Conservation (phyloP, 805 yeast species). For the Saccharomycopsis javanensis region DNA sequence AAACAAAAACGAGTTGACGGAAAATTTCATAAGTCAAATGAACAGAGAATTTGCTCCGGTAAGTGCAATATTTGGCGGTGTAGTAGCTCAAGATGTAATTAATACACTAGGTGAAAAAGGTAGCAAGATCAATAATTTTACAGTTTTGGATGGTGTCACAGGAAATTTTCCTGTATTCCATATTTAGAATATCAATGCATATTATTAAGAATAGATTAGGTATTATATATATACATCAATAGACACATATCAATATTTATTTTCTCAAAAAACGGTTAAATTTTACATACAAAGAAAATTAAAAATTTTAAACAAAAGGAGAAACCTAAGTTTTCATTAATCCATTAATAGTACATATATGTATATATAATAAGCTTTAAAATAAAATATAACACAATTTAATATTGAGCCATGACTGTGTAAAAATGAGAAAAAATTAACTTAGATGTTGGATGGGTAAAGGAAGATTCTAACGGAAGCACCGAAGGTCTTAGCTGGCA, state of each 20-base stretch:
- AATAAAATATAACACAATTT: background rate
- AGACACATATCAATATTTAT: too few relatives aligned
- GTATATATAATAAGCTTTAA: slow-evolving; percentile 2
- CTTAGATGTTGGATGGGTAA: slow-evolving; percentile 99
- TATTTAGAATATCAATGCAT: background rate
- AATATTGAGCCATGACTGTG: slow-evolving; percentile 2
- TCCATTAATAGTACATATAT: slow-evolving; percentile 12
- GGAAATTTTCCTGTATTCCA: slow-evolving; percentile 61
- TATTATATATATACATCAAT: too few relatives aligned
- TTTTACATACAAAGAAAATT: background rate
- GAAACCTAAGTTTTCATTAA: slow-evolving; percentile 13
- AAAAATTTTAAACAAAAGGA: background rate
- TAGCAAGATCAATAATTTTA: slow-evolving; percentile 71
- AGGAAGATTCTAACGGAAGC: slow-evolving; percentile 99
- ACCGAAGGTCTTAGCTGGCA: slow-evolving; percentile 99
- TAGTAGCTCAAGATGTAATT: slow-evolving; percentile 82
- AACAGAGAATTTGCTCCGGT: slow-evolving; percentile 68
- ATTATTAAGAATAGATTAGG: too few relatives aligned
- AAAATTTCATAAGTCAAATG: slow-evolving; percentile 36
- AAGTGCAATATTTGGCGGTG: slow-evolving; percentile 83
- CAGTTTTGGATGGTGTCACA: slow-evolving; percentile 62
- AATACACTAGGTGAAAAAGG: slow-evolving; percentile 70
- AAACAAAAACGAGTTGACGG: slow-evolving; percentile 31
- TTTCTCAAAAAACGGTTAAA: background rate
- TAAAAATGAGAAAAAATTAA: slow-evolving; percentile 14